A percentile compares a stretch with the other conserved stretches of the same genome.
These are phyloP conservation scores for Favolaschia claudopus DNA, from an alignment of 768 basidiomycete species.

Conservation along the genomic window DNA sequence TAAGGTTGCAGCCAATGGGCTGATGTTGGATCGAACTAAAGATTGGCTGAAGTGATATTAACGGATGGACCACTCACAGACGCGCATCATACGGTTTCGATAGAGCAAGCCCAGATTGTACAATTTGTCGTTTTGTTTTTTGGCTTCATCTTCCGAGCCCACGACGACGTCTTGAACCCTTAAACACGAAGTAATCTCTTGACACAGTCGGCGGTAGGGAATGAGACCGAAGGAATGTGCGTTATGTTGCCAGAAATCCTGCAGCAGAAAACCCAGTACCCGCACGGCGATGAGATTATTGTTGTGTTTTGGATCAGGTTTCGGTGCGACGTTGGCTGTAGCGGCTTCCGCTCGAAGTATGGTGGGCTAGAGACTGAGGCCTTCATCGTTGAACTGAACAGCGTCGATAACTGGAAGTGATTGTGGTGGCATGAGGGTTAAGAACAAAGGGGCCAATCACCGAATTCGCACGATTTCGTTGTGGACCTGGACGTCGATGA, in stretches of 20 bases:
- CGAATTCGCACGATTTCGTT: not conserved
- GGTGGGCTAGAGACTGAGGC: not conserved
- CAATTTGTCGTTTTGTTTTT: not conserved
- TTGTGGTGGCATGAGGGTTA: too few species aligned
- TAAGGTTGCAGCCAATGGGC: not conserved
- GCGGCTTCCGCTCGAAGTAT: not conserved
- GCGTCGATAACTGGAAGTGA: too few species aligned
- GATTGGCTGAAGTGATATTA: not conserved
- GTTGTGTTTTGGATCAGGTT: not conserved
- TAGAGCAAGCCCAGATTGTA: not conserved
- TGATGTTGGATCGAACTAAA: not conserved
- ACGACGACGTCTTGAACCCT: too few species aligned
- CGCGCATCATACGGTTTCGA: too few species aligned
- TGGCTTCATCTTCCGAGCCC: not conserved
- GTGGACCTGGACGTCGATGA: not conserved
- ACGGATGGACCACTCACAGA: not conserved
- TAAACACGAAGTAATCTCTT: not conserved
- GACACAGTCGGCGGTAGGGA: not conserved
- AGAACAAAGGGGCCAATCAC: not conserved
- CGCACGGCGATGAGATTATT: not conserved
- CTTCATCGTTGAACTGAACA: not conserved
- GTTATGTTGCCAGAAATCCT: not conserved
- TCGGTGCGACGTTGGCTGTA: not conserved
- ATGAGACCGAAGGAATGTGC: not conserved
- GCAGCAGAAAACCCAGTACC: not conserved